A percentile compares a stretch with the other conserved stretches of the same genome.
Conservation (phyloP, 495 filamentous ascomycete species). For the Aspergillus asperescens region DNA sequence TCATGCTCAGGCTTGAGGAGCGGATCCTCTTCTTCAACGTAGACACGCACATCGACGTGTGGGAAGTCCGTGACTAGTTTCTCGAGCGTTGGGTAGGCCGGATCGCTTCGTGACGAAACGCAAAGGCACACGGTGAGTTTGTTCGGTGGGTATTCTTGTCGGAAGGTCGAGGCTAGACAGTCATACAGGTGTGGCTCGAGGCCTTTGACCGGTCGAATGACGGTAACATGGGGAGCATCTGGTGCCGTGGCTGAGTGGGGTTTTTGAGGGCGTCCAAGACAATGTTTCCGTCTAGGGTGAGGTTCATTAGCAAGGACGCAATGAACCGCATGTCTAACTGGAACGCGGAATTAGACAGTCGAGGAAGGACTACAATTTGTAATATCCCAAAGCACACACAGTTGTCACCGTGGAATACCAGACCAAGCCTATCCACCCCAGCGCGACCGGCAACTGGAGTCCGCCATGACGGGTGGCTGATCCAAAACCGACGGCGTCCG, state of each 20-base stretch:
- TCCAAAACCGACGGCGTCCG: conserved; percentile 22
- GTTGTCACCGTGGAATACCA: conserved; percentile 54
- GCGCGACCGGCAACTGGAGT: conserved; percentile 27
- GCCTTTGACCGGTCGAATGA: conserved; percentile 91
- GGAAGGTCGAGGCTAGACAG: conserved; percentile 87
- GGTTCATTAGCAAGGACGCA: background rate
- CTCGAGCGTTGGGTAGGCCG: conserved; percentile 69
- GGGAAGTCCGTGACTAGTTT: conserved; percentile 67
- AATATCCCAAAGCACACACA: conserved; percentile 55
- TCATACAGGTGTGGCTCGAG: conserved; percentile 86
- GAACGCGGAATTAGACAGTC: conserved; percentile 9
- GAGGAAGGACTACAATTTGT: conserved; percentile 50
- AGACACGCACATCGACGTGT: conserved; percentile 63
- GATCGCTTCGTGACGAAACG: conserved; percentile 69
- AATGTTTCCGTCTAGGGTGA: conserved; percentile 42
- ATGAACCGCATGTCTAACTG: background rate
- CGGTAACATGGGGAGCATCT: conserved; percentile 72
- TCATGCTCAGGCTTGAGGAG: conserved; percentile 50
- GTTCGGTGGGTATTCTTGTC: conserved; percentile 68
- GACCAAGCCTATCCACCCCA: conserved; percentile 49
- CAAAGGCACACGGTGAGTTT: conserved; percentile 83
- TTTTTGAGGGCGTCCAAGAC: conserved; percentile 33
- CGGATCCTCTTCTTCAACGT: conserved; percentile 87
- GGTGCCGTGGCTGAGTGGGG: conserved; percentile 27
- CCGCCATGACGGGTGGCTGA: conserved; percentile 34